These are phyloP conservation scores for Durio zibethinus DNA, from an alignment of 345 rosid species.

Conservation along the genomic window DNA sequence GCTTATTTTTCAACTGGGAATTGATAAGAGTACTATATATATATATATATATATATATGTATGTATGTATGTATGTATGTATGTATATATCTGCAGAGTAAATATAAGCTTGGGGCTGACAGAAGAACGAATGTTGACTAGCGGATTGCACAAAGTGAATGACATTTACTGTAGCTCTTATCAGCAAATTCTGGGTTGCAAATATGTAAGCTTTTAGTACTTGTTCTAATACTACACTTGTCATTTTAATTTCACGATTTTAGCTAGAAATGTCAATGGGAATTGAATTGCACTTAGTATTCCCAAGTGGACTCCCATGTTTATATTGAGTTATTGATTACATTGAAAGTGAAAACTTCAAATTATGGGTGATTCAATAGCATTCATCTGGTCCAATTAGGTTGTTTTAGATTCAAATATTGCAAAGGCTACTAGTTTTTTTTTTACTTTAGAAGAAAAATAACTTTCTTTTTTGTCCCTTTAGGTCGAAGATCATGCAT, in stretches of 20 bases:
- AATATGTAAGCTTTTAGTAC: slow-evolving; percentile 29
- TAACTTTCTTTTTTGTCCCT: background rate
- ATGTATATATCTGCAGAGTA: too few species aligned
- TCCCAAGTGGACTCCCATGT: background rate
- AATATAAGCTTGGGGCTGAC: slow-evolving; percentile 36
- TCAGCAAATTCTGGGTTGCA: slow-evolving; percentile 43
- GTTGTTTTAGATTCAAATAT: too few species aligned
- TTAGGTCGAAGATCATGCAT: background rate
- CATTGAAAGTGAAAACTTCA: background rate
- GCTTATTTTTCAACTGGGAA: too few species aligned
- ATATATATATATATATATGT: too few species aligned
- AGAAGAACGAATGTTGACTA: slow-evolving; percentile 29
- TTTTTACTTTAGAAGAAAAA: too few species aligned
- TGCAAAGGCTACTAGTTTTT: too few species aligned
- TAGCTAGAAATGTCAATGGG: background rate
- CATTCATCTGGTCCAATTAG: background rate
- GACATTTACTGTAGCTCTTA: slow-evolving; percentile 48
- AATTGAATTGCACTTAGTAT: background rate
- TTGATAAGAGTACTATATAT: too few species aligned
- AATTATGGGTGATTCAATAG: background rate
- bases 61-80: too few species aligned
- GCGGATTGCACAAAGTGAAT: slow-evolving; percentile 37
- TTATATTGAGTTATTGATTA: background rate
- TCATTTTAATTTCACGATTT: background rate
- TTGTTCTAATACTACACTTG: too few species aligned